A percentile compares a stretch with the other conserved stretches of the same genome.
These are phyloP conservation scores for Ceratobasidium sp. DNA, from an alignment of 1,284 basidiomycete species.

Conservation along the genomic window DNA sequence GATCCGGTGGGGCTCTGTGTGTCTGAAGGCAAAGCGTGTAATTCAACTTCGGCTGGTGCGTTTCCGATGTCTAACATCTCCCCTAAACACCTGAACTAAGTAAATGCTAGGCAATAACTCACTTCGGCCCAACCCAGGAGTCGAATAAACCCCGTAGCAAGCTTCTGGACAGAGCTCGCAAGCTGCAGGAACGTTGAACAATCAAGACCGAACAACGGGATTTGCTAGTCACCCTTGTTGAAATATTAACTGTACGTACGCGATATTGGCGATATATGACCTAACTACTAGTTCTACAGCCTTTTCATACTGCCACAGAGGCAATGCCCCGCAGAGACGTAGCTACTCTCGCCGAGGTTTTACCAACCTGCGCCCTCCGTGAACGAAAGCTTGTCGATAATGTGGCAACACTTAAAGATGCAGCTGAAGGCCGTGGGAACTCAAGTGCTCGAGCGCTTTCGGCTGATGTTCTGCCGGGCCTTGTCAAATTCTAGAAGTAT, in stretches of 20 bases:
- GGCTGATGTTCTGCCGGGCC: neutral
- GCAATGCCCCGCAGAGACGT: slow-evolving; percentile 8
- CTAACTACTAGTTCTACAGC: neutral
- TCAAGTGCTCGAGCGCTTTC: neutral
- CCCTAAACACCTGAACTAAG: neutral
- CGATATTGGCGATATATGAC: neutral
- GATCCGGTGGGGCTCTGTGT: neutral
- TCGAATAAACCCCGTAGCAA: neutral
- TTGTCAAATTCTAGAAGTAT: neutral
- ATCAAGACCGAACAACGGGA: slow-evolving; percentile 1
- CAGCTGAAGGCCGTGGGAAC: neutral
- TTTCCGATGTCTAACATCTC: neutral
- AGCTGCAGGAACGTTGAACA: slow-evolving; percentile 2
- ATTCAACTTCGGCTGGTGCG: slow-evolving; percentile 7
- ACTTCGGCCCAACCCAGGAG: neutral
- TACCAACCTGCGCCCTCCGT: neutral
- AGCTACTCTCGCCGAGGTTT: neutral
- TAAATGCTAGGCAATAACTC: neutral
- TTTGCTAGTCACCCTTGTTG: neutral
- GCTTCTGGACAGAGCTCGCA: neutral
- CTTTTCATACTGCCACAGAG: neutral
- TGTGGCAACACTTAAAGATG: neutral
- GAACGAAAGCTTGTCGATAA: neutral
- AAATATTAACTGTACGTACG: neutral
- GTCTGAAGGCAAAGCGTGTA: neutral